Evolutionary conservation across 257 asterid species (phyloP), one percentile per base, ranked within the genome.

Genomic region (Solanum habrochaites): DNA sequence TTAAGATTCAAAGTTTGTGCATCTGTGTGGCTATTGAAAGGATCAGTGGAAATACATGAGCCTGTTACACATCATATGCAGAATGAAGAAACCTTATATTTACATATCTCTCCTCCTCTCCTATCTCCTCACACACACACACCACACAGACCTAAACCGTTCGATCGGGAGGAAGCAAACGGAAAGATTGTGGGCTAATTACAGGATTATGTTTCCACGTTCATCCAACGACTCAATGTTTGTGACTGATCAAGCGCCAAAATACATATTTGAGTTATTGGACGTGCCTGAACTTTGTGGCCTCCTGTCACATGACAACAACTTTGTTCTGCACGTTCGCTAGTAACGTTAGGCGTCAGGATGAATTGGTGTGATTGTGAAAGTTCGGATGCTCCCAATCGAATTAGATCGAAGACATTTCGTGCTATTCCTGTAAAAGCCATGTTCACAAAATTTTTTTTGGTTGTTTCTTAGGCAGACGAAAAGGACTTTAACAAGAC

Each of bases 241-340:
- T 80, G 92, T 85, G 95, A 92, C 95, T 88, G 88, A 82, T 62
- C 70, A 73, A 90, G 93, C 95, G 97, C 96, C 96, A 89, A n/a
- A n/a, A n/a, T n/a, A 72, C 95, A 85, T 58, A 78, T 82, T 69
- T 67, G 86, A 89, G 89, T 92, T 43, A 89, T 85, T 77, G 88
- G 37, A 32, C 14, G 18, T 42, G 58, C n/a, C 49, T 11, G 64
- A 6, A 14, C 2, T 47, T 29, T 47, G n/a, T 27, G 32, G 37
- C 20, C 7, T 72, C 49, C 67, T 67, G 13, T 67, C 21, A 67
- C 10, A 84, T 67, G 16, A 32, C 62, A 45, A 14, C 67, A 32
- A 66, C 31, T 18, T 27, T 20, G 40, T 85, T 45, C 69, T 85
- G 82, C 71, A 43, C 18, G 8, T 32, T 45, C 60, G 81, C 14